Percentiles rank a stretch among this genome's conserved stretches.
Conservation (phyloP, 1,139 yeast species). For the Kodamaea derodonti region DNA sequence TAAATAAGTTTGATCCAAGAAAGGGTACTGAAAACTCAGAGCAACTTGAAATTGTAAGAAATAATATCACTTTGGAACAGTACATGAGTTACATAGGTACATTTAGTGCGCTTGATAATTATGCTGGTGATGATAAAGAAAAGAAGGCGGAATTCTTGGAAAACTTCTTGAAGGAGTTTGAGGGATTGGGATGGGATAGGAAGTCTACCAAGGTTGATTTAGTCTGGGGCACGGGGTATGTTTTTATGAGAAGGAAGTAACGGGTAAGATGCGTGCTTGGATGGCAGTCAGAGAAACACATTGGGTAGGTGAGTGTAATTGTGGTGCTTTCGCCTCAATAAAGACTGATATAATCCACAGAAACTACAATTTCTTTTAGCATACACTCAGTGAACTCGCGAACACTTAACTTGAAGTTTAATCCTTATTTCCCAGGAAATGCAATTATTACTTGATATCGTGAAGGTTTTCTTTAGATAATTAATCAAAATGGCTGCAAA, state of each 20-base stretch:
- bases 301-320: no score
- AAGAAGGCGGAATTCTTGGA: constrained; percentile 21
- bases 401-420: no score
- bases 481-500: no score
- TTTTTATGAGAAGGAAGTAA: constrained; percentile 24
- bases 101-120: constrained; percentile 38
- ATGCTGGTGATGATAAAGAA: constrained; percentile 23
- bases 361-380: no score
- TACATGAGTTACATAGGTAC: constrained; percentile 32
- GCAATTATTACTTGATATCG: no score
- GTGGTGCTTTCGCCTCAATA: no score
- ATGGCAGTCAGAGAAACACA: no score
- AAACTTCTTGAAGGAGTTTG: constrained; percentile 22
- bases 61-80: constrained; percentile 20
- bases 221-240: constrained; percentile 41
- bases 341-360: no score
- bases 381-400: no score
- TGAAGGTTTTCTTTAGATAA: no score
- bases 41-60: constrained; percentile 17
- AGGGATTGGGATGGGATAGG: constrained; percentile 28
- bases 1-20: constrained; percentile 25
- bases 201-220: constrained; percentile 26
- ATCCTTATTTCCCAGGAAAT: no score
- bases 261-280: no score
- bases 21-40: constrained; percentile 7